These are phyloP conservation scores for Omphalotus olearius DNA, from an alignment of 1,284 basidiomycete species.

Conservation along the genomic window DNA sequence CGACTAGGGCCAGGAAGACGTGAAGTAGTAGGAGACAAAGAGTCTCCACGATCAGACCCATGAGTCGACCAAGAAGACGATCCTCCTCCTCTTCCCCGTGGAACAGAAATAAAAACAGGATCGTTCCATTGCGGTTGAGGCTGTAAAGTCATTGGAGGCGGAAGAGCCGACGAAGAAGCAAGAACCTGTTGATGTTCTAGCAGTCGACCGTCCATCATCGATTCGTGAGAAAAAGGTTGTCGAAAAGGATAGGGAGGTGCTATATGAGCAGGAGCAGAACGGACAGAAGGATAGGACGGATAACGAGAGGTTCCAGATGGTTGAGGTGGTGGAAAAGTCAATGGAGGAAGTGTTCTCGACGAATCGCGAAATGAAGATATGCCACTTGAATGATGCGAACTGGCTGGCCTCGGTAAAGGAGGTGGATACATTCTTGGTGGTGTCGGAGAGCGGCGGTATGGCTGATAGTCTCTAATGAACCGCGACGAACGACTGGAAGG, in stretches of 20 bases:
- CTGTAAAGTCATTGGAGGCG: conserved; percentile 64
- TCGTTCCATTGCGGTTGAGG: conserved; percentile 60
- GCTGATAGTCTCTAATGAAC: not conserved
- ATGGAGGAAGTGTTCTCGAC: conserved; percentile 39
- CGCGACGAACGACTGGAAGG: not conserved
- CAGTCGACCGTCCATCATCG: conserved; percentile 14
- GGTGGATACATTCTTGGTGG: conserved; percentile 15
- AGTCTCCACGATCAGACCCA: conserved; percentile 22
- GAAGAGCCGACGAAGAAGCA: conserved; percentile 35
- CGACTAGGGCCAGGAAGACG: conserved; percentile 14
- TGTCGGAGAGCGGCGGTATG: conserved; percentile 16
- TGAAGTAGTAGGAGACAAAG: conserved; percentile 21
- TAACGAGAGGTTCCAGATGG: conserved; percentile 12
- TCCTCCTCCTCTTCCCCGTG: conserved; percentile 19
- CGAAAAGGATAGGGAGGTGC: conserved; percentile 8
- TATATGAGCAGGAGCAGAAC: conserved; percentile 12
- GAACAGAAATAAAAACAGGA: conserved; percentile 28
- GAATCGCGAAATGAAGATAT: conserved; percentile 24
- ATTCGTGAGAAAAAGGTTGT: conserved; percentile 9
- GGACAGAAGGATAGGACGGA: conserved; percentile 13
- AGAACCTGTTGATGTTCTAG: too few relatives aligned
- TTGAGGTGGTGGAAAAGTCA: conserved; percentile 24
- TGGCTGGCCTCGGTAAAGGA: conserved; percentile 20
- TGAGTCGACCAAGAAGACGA: conserved; percentile 36
- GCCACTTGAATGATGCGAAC: conserved; percentile 19